Conservation (phyloP, 1,284 basidiomycete species). For the Mycena sp. region DNA sequence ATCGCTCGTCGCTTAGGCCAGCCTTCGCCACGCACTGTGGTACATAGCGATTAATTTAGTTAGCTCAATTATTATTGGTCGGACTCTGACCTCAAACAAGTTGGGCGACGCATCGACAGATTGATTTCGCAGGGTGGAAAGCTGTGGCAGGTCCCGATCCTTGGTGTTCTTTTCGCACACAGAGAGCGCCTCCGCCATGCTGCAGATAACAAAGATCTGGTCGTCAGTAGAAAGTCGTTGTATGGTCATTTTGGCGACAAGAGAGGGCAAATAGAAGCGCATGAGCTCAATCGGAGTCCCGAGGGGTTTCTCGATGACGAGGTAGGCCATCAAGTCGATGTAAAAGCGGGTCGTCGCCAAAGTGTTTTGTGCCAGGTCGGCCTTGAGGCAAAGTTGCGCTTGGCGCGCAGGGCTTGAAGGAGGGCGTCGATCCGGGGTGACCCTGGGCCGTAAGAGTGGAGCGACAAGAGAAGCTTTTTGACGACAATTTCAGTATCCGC, state of each 20-base stretch:
- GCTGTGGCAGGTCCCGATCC: conserved; percentile 31
- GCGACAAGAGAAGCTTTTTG: conserved; percentile 62
- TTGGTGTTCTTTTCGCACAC: conserved; percentile 40
- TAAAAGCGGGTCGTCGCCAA: conserved; percentile 53
- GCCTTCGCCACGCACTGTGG: conserved; percentile 50
- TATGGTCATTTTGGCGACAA: conserved; percentile 58
- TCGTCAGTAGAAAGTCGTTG: conserved; percentile 53
- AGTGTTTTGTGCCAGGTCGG: conserved; percentile 46
- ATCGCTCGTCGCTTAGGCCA: conserved; percentile 40
- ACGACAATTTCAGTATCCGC: conserved; percentile 58
- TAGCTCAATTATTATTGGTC: conserved; percentile 4
- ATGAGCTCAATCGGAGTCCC: conserved; percentile 57
- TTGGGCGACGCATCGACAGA: conserved; percentile 56
- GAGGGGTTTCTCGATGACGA: conserved; percentile 54
- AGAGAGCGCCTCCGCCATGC: conserved; percentile 49
- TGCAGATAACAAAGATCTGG: conserved; percentile 54
- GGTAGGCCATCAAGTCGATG: conserved; percentile 56
- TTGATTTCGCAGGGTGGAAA: conserved; percentile 49
- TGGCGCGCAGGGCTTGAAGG: conserved; percentile 56
- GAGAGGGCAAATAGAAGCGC: conserved; percentile 58
- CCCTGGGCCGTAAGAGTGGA: conserved; percentile 26
- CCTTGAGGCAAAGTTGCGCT: conserved; percentile 48
- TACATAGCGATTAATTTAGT: no score
- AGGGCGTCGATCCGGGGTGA: conserved; percentile 53
- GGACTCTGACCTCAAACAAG: conserved; percentile 57